Conservation (phyloP, 1,284 basidiomycete species). For the Rhodotorula sp. region DNA sequence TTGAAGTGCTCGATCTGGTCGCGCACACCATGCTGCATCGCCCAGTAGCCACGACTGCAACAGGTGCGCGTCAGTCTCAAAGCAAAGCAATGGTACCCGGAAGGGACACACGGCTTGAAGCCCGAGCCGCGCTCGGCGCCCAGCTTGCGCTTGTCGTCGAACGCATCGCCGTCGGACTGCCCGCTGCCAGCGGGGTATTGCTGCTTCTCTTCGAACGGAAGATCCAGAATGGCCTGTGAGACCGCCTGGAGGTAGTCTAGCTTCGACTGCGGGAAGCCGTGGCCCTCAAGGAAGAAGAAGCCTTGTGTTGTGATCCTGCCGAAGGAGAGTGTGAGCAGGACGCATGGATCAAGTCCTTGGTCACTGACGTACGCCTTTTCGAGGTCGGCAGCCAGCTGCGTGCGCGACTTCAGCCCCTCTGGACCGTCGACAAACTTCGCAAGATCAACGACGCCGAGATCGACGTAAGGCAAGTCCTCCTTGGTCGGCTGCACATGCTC, state of each 20-base stretch:
- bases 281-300: constrained; percentile 33
- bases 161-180: constrained; percentile 11
- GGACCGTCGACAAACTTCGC: constrained; percentile 12
- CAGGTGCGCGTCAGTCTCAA: not conserved
- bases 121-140: constrained; percentile 21
- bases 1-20: constrained; percentile 31
- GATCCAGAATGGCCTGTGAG: constrained; percentile 25
- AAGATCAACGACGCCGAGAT: constrained; percentile 20
- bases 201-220: constrained; percentile 23
- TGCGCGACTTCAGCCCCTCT: constrained; percentile 2
- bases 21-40: constrained; percentile 12
- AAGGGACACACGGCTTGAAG: constrained; percentile 9
- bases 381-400: constrained; percentile 11
- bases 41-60: constrained; percentile 11
- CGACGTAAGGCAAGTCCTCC: constrained; percentile 16
- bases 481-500: constrained; percentile 18
- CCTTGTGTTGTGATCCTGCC: constrained; percentile 16
- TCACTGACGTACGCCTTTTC: constrained; percentile 8
- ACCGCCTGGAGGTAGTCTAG: constrained; percentile 28
- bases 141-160: constrained; percentile 9
- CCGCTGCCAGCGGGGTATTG: constrained; percentile 12
- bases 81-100: not conserved
- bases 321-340: not conserved
- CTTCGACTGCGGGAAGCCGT: constrained; percentile 18
- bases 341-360: not conserved